A percentile compares a stretch with the other conserved stretches of the same genome.
These are phyloP conservation scores for Didymella lethalis DNA, from an alignment of 2,329 filamentous ascomycete species.

Conservation along the genomic window DNA sequence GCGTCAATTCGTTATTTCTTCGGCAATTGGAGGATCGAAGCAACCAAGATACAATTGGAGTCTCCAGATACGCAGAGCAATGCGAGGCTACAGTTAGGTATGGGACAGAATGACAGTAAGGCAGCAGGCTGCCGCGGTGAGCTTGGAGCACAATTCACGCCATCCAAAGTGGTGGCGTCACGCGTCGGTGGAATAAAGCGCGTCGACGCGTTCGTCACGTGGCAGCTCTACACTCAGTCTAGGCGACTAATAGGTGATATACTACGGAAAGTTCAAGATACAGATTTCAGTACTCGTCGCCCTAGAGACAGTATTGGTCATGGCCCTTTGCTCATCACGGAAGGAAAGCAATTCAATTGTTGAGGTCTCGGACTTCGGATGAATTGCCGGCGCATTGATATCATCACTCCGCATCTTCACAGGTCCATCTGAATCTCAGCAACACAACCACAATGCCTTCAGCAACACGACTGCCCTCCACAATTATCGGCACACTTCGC, in stretches of 20 bases:
- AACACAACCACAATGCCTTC: slow-evolving; percentile 40
- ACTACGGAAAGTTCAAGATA: background rate
- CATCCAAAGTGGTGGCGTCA: slow-evolving; percentile 19
- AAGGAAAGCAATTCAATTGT: background rate
- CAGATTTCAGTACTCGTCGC: background rate
- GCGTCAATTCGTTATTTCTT: background rate
- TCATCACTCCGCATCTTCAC: slow-evolving; percentile 27
- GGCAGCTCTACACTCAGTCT: background rate
- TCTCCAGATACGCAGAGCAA: background rate
- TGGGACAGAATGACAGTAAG: background rate
- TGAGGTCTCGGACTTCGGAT: background rate
- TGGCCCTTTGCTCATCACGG: background rate
- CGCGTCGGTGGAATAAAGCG: slow-evolving; percentile 9
- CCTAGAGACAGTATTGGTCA: background rate
- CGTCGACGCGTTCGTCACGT: slow-evolving; percentile 20
- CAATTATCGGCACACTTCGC: slow-evolving; percentile 37
- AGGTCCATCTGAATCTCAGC: slow-evolving; percentile 12
- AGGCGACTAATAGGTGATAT: background rate
- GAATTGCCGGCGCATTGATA: slow-evolving; percentile 6
- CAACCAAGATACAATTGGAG: background rate
- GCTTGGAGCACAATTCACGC: background rate
- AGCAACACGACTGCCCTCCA: slow-evolving; percentile 35
- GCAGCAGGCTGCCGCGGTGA: slow-evolving; percentile 3
- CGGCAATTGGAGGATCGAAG: background rate
- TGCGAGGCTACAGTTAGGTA: background rate